Conservation (phyloP, 1,284 basidiomycete species). For the Pseudozyma tsukubaensis region DNA sequence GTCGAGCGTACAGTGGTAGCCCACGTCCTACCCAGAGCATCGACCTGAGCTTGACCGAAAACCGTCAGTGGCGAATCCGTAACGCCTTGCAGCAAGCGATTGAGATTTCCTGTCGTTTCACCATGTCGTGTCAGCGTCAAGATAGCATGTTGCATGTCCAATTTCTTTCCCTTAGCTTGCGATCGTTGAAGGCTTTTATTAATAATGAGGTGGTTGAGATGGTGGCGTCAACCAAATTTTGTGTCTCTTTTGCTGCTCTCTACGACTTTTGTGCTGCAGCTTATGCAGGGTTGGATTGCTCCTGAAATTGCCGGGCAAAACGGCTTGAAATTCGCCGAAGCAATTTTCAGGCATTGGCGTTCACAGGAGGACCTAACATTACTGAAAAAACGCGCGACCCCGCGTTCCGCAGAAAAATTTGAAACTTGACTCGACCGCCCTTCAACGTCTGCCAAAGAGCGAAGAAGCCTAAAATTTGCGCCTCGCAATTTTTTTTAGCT, state of each 20-base stretch:
- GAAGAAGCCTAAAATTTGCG: slow-evolving; percentile 13
- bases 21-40: slow-evolving; percentile 40
- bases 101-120: slow-evolving; percentile 62
- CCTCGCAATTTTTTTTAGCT: slow-evolving; percentile 3
- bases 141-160: slow-evolving; percentile 39
- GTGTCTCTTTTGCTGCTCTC: neutral
- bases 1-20: slow-evolving; percentile 10
- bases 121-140: slow-evolving; percentile 63
- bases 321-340: neutral
- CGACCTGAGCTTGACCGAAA: slow-evolving; percentile 55
- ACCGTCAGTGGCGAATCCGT: slow-evolving; percentile 60
- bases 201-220: neutral
- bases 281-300: neutral
- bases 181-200: neutral
- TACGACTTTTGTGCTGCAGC: neutral
- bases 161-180: neutral
- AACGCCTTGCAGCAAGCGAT: slow-evolving; percentile 61
- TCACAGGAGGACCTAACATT: no score
- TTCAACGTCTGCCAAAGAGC: neutral
- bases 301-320: neutral
- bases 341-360: no score
- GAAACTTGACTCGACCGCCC: slow-evolving; percentile 5
- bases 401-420: neutral
- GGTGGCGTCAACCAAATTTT: neutral
- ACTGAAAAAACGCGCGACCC: neutral